Conservation (phyloP, 2,329 filamentous ascomycete species). For the Fusarium sp. region DNA sequence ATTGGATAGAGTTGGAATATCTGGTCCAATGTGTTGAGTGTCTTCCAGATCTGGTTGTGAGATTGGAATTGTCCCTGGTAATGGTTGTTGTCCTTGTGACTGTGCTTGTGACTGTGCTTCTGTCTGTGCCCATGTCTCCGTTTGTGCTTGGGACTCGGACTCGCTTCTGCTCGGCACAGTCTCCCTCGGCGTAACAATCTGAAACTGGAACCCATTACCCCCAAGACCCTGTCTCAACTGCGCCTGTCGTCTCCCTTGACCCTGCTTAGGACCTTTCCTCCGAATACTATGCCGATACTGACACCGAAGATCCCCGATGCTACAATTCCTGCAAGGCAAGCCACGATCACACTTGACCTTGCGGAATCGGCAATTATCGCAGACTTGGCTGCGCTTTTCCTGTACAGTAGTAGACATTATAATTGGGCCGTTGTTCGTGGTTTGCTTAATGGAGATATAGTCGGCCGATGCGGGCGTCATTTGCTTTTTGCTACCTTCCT, state of each 20-base stretch:
- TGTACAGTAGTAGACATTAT: conserved; percentile 15
- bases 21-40: not conserved
- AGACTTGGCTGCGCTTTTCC: conserved; percentile 41
- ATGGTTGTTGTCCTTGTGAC: not conserved
- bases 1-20: not conserved
- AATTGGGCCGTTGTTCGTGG: not conserved
- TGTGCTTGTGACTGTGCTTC: not conserved
- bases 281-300: conserved; percentile 49
- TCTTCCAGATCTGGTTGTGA: not conserved
- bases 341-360: conserved; percentile 52
- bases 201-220: conserved; percentile 26
- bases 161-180: not conserved
- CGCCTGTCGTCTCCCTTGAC: conserved; percentile 46
- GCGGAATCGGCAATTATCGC: conserved; percentile 50
- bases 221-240: conserved; percentile 47
- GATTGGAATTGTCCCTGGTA: not conserved
- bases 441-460: conserved; percentile 32
- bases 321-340: conserved; percentile 48
- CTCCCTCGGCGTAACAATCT: conserved; percentile 37
- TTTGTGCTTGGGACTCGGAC: not conserved
- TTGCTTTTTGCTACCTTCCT: not conserved
- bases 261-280: conserved; percentile 47
- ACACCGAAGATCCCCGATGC: conserved; percentile 44
- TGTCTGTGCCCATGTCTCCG: not conserved
- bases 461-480: conserved; percentile 15